These are phyloP conservation scores for Protomyces macrosporus DNA, from an alignment of 1,139 yeast genomes.

Conservation along the genomic window DNA sequence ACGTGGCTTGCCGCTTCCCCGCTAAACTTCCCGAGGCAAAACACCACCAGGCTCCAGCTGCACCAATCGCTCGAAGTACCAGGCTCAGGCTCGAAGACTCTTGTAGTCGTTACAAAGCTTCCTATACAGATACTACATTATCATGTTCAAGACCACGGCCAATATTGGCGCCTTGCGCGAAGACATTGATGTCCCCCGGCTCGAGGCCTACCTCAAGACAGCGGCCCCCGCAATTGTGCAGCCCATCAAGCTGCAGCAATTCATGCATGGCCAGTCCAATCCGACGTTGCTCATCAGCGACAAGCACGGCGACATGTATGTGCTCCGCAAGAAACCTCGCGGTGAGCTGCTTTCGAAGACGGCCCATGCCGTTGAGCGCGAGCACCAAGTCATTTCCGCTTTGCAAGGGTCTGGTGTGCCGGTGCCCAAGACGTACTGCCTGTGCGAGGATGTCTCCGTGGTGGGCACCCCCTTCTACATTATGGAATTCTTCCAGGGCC, in stretches of 20 bases:
- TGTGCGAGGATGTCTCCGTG: slow-evolving; percentile 56
- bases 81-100: too few relatives aligned
- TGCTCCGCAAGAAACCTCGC: slow-evolving; percentile 59
- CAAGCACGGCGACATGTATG: slow-evolving; percentile 44
- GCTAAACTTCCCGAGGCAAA: too few relatives aligned
- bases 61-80: too few relatives aligned
- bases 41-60: too few relatives aligned
- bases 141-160: slow-evolving; percentile 23
- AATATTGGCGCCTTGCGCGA: slow-evolving; percentile 16
- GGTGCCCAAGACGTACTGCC: slow-evolving; percentile 61
- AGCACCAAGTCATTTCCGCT: slow-evolving; percentile 52
- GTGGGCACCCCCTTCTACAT: slow-evolving; percentile 46
- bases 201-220: slow-evolving; percentile 2
- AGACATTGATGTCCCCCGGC: background rate
- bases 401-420: slow-evolving; percentile 44
- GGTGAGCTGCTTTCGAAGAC: slow-evolving; percentile 53
- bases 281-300: slow-evolving; percentile 57
- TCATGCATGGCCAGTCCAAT: slow-evolving; percentile 62
- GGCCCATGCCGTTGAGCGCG: slow-evolving; percentile 65
- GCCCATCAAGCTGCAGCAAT: slow-evolving; percentile 42
- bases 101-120: too few relatives aligned
- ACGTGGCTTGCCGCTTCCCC: too few relatives aligned
- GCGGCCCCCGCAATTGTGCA: slow-evolving; percentile 9
- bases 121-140: background rate
- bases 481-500: slow-evolving; percentile 59